Conservation (phyloP, 2,329 filamentous ascomycete species). For the Chalara sp. region DNA sequence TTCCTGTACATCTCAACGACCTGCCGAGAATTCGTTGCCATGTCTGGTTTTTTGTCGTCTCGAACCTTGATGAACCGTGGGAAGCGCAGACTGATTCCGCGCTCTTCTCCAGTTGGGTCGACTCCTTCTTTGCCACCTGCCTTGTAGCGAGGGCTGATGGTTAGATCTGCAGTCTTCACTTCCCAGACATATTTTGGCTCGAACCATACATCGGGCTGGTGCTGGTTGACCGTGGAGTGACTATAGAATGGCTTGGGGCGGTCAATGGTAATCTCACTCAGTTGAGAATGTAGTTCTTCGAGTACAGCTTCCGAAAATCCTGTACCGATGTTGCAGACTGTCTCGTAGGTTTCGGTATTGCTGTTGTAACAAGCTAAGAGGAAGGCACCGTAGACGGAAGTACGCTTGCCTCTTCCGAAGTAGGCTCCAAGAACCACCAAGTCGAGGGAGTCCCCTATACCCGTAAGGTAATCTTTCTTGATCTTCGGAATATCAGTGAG, state of each 20-base stretch:
- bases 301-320: constrained; percentile 93
- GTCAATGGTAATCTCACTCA: constrained; percentile 76
- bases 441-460: constrained; percentile 91
- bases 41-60: constrained; percentile 92
- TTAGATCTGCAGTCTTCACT: constrained; percentile 93
- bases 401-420: constrained; percentile 89
- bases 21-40: constrained; percentile 77
- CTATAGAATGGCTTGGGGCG: constrained; percentile 90
- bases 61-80: constrained; percentile 86
- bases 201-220: constrained; percentile 98
- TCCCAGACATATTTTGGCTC: constrained; percentile 95
- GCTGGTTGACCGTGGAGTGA: constrained; percentile 76
- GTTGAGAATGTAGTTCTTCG: constrained; percentile 72
- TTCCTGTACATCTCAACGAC: constrained; percentile 96
- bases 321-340: constrained; percentile 96
- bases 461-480: constrained; percentile 95
- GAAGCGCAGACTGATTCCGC: constrained; percentile 84
- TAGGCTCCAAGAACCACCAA: constrained; percentile 95
- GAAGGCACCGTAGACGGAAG: constrained; percentile 92
- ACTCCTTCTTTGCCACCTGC: constrained; percentile 79
- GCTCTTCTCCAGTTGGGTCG: constrained; percentile 56
- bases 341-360: constrained; percentile 76
- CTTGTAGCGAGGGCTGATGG: constrained; percentile 85
- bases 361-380: constrained; percentile 90
- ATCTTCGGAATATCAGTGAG: constrained; percentile 44